Evolutionary conservation across 192 early-diverging fungal genomes (phyloP).

Genomic region (Phycomyces nitens): DNA sequence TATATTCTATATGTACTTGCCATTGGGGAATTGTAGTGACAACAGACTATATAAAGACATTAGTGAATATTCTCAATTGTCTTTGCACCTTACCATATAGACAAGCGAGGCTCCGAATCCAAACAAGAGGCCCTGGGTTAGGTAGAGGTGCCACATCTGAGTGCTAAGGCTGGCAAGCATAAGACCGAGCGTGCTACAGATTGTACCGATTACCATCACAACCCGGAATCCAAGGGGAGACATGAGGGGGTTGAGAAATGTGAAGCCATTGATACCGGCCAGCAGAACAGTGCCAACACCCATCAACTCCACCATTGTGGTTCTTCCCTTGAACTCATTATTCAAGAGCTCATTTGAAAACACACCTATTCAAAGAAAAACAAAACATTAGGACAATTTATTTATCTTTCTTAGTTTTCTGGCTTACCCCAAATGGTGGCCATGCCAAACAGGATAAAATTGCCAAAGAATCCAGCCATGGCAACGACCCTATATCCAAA

Average conservation of each 20-base stretch:
- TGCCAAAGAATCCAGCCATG: not conserved
- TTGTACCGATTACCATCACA: conserved; percentile 21
- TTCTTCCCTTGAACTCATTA: not conserved
- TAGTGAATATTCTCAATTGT: too few species aligned
- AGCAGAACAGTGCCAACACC: conserved; percentile 11
- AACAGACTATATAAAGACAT: conserved; percentile 12
- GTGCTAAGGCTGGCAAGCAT: conserved; percentile 25
- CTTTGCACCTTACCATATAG: conserved; percentile 31
- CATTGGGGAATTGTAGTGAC: conserved; percentile 52
- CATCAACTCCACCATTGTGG: conserved; percentile 17
- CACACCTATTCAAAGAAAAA: conserved; percentile 9
- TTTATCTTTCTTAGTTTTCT: not conserved
- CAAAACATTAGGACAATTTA: not conserved
- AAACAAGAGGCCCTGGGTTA: conserved; percentile 58
- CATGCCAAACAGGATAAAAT: conserved; percentile 14
- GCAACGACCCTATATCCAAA: too few species aligned
- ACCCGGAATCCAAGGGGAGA: conserved; percentile 5
- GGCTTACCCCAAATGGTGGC: conserved; percentile 11
- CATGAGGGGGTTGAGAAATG: conserved; percentile 9
- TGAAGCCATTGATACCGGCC: conserved; percentile 15
- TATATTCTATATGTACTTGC: conserved; percentile 25
- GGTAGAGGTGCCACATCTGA: conserved; percentile 58
- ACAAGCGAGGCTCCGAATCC: conserved; percentile 43
- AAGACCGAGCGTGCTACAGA: conserved; percentile 19
- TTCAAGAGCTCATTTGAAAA: conserved; percentile 19